Conservation (phyloP, 2,329 filamentous ascomycete genomes). For the Clarireedia hainanense region DNA sequence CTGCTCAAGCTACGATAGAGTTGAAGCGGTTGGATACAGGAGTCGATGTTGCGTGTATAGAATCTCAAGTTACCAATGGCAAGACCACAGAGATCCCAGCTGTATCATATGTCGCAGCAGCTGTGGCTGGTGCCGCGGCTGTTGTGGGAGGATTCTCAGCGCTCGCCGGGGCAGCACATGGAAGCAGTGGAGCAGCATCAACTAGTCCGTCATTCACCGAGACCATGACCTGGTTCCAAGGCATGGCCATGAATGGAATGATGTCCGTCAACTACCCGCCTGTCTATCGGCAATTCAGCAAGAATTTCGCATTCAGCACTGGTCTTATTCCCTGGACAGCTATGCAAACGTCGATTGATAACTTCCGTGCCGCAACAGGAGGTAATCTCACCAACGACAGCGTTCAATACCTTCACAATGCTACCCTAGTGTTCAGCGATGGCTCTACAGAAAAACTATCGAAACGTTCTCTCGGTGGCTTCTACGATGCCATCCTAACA, state of each 20-base stretch:
- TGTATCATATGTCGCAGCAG: slow-evolving; percentile 76
- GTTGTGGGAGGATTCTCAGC: slow-evolving; percentile 66
- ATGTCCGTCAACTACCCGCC: slow-evolving; percentile 80
- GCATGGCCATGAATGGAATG: slow-evolving; percentile 94
- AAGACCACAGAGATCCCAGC: slow-evolving; percentile 69
- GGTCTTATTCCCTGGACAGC: slow-evolving; percentile 76
- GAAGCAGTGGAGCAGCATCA: slow-evolving; percentile 40
- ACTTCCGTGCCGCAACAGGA: slow-evolving; percentile 71
- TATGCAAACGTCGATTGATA: slow-evolving; percentile 77
- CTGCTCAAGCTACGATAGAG: slow-evolving; percentile 73
- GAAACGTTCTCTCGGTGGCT: slow-evolving; percentile 43
- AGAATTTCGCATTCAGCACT: slow-evolving; percentile 89
- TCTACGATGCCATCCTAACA: slow-evolving; percentile 39
- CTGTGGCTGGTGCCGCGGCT: slow-evolving; percentile 78
- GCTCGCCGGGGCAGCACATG: slow-evolving; percentile 48
- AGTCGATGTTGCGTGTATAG: slow-evolving; percentile 69
- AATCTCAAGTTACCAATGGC: slow-evolving; percentile 76
- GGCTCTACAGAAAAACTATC: slow-evolving; percentile 42
- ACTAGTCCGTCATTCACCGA: slow-evolving; percentile 80
- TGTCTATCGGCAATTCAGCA: slow-evolving; percentile 81
- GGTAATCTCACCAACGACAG: slow-evolving; percentile 80
- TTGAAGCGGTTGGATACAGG: slow-evolving; percentile 55
- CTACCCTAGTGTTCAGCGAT: slow-evolving; percentile 64
- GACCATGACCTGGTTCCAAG: slow-evolving; percentile 84
- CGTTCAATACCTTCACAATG: slow-evolving; percentile 65